Conservation (phyloP, 371 early-diverging fungal species). For the Mortierella sp. region DNA sequence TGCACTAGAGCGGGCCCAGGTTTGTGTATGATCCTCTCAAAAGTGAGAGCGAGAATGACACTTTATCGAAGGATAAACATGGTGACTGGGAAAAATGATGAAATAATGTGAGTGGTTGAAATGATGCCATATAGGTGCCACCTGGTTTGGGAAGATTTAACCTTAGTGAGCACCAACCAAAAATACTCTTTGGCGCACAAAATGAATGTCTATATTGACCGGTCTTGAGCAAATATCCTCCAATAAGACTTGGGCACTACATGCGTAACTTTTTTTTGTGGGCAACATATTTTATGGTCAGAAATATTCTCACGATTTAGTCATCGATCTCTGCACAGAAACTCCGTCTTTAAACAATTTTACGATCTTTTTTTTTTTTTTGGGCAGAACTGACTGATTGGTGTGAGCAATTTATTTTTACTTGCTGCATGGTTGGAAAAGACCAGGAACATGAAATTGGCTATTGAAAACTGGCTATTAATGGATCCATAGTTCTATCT, state of each 20-base stretch:
- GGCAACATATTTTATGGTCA: not conserved
- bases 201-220: no score
- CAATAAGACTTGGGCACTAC: not conserved
- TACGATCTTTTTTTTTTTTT: not conserved
- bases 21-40: not conserved
- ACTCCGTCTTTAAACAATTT: constrained; percentile 3
- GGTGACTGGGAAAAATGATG: not conserved
- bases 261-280: not conserved
- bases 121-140: constrained; percentile 16
- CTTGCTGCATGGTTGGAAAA: not conserved
- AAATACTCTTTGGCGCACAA: no score
- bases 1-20: not conserved
- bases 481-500: not conserved
- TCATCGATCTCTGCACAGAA: not conserved
- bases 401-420: constrained; percentile 15
- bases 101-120: not conserved
- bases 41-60: constrained; percentile 15
- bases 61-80: not conserved
- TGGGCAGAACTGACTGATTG: not conserved
- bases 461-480: not conserved
- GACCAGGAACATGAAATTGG: no score
- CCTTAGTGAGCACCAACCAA: not conserved
- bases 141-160: constrained; percentile 28
- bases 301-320: constrained; percentile 44
- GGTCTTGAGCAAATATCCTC: not conserved